A percentile compares a stretch with the other conserved stretches of the same genome.
Conservation (phyloP, 176 grass and related monocot genomes). For the bread wheat (Triticum aestivum) region DNA sequence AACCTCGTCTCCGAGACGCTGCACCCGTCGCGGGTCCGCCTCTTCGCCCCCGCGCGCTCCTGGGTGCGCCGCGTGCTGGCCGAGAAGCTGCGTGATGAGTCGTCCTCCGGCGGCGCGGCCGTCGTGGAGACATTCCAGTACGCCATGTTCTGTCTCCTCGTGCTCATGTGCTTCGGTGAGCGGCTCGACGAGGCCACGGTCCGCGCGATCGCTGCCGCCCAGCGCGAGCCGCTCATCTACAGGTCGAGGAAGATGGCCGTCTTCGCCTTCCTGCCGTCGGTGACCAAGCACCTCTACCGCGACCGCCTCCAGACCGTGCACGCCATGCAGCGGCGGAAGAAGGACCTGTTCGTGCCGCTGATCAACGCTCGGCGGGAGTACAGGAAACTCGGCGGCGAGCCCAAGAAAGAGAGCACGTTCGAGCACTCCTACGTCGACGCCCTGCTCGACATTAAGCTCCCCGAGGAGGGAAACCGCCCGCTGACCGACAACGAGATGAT, state of each 20-base stretch:
- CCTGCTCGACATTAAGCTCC: slow-evolving; percentile 40
- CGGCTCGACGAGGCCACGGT: slow-evolving; percentile 46
- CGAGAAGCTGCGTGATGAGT: slow-evolving; percentile 23
- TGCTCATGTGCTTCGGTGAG: slow-evolving; percentile 77
- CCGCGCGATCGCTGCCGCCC: slow-evolving; percentile 36
- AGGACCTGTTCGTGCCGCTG: slow-evolving; percentile 26
- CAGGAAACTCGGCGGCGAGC: slow-evolving; percentile 5
- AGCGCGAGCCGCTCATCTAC: slow-evolving; percentile 26
- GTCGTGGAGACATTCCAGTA: slow-evolving; percentile 46
- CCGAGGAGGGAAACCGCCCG: slow-evolving; percentile 27
- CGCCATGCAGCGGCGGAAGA: slow-evolving; percentile 6
- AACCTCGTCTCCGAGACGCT: slow-evolving; percentile 52
- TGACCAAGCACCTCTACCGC: slow-evolving; percentile 41
- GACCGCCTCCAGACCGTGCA: slow-evolving; percentile 8
- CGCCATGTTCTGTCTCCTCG: slow-evolving; percentile 61
- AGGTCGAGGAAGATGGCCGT: slow-evolving; percentile 1
- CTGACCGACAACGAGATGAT: slow-evolving; percentile 41
- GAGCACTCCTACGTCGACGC: slow-evolving; percentile 51
- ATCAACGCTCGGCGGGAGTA: slow-evolving; percentile 33
- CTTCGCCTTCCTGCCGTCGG: slow-evolving; percentile 25
- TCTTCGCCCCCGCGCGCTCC: slow-evolving; percentile 39
- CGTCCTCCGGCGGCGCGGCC: not conserved
- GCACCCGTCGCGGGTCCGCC: slow-evolving; percentile 37
- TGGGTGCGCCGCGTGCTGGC: slow-evolving; percentile 31
- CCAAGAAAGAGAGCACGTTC: not conserved